Conservation (phyloP, 768 basidiomycete genomes). For the Kwoniella dejecticola region DNA sequence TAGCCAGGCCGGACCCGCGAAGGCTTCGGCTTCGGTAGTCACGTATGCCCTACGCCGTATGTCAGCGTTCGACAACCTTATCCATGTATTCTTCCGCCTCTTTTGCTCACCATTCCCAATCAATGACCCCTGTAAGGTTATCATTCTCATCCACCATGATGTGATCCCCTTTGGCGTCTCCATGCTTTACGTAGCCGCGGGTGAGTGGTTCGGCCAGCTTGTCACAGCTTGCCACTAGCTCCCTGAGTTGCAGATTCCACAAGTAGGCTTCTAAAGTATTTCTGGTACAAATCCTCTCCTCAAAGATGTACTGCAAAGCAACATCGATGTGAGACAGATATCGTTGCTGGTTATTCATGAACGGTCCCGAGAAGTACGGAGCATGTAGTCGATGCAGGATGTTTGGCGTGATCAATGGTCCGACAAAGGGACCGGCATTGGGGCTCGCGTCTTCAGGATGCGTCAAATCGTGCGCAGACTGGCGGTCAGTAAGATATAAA, state of each 20-base stretch:
- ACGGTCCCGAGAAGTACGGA: conserved; percentile 26
- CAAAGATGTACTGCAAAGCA: conserved; percentile 1
- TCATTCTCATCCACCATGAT: conserved; percentile 38
- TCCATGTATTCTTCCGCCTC: neutral
- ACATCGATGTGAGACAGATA: conserved; percentile 24
- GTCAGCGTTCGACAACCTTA: neutral
- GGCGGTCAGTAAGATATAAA: no score
- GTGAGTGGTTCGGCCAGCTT: conserved; percentile 5
- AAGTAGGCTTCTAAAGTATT: neutral
- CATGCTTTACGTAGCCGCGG: conserved; percentile 32
- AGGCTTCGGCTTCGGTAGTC: conserved; percentile 18
- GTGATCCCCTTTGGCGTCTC: conserved; percentile 45
- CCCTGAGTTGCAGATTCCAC: conserved; percentile 11
- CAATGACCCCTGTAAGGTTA: conserved; percentile 40
- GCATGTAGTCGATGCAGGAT: neutral
- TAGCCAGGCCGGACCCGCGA: neutral
- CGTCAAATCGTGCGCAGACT: no score
- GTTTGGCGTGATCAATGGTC: neutral
- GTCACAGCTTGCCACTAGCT: neutral
- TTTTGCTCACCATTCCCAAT: conserved; percentile 49
- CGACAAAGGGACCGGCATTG: neutral
- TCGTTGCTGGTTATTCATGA: conserved; percentile 14
- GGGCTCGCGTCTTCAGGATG: no score
- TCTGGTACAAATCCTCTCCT: neutral
- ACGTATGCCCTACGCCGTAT: conserved; percentile 9